Evolutionary conservation across 1,139 yeast species (phyloP), one percentile per base, ranked within the genome.

Genomic region (Saccharomyces hybrid): DNA sequence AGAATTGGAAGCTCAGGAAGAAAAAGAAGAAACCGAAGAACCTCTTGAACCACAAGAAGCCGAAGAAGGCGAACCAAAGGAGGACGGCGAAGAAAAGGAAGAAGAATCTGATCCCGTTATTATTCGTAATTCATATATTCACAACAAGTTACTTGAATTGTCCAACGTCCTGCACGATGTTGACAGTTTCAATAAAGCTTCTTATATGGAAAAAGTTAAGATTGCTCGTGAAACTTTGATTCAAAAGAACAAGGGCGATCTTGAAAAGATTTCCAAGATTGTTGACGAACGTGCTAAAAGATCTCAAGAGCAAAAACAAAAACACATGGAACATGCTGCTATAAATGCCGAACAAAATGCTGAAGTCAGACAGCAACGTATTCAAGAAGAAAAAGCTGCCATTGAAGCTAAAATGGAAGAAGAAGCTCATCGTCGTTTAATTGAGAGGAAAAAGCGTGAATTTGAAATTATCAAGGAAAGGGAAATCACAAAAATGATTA

Each of bases 391-490:
- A 65, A 90, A 83, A 73, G 83, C 81, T 70, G 95, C 95, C 51
- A 97, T 90, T 73, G 86, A 84, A 68, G 91, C 87, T 69, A 84
- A 97, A 71, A 76, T 84, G 64, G 86, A 83, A 58, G 86, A 83
- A 59, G 98, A 91, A 70, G 83, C 83, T 65, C 84, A 80, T 65
- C 87, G 87, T 75, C 89, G 93, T 76, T 82, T 81, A 61, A 74
- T 77, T 54, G 97, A 91, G 68, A 86, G 86, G 74, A 78, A 86
- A 66, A 84, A 82, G 70, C 86, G 86, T 71, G 96, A 89, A 73
- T 80, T 79, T 64, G 84, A 84, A 60, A 82, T 82, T 51, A 58
- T 68, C 48, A 65, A 66, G 55, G 81, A 85, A 64, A 75, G 74
- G 63, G 82, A 80, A 61, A 81, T 88, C 65, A 80, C 83, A 70